These are phyloP conservation scores for Mortierella sp. DNA, from an alignment of 371 early-diverging fungal genomes.

Conservation along the genomic window DNA sequence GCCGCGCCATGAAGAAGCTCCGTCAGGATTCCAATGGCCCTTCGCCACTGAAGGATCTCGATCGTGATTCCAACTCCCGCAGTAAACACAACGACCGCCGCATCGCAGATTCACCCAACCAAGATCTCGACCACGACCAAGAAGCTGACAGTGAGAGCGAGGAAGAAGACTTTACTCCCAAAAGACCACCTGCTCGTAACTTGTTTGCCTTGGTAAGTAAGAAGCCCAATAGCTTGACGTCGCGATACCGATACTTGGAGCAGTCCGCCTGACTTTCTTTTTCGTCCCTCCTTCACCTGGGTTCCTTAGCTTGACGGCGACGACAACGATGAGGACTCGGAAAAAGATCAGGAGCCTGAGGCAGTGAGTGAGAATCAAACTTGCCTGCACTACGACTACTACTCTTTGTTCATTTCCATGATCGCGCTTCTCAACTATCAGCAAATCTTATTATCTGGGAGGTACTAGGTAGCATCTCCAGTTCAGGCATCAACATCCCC, in stretches of 20 bases:
- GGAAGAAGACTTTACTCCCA: constrained; percentile 41
- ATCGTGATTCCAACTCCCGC: neutral
- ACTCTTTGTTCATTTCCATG: no score
- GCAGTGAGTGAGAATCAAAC: constrained; percentile 5
- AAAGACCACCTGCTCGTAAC: constrained; percentile 57
- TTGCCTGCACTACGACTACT: no score
- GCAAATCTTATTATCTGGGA: neutral
- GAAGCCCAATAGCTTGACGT: neutral
- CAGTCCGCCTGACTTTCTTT: no score
- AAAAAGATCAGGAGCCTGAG: constrained; percentile 20
- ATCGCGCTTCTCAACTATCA: neutral
- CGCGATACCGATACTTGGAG: no score
- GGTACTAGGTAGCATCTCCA: no score
- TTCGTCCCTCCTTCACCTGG: neutral
- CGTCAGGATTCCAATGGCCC: constrained; percentile 44
- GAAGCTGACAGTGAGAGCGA: constrained; percentile 54
- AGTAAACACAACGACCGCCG: constrained; percentile 26
- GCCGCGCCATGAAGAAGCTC: constrained; percentile 51
- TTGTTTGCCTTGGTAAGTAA: constrained; percentile 73
- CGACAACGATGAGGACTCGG: constrained; percentile 49
- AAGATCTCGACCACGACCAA: constrained; percentile 18
- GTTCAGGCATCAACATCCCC: constrained; percentile 14
- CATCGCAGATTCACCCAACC: constrained; percentile 42
- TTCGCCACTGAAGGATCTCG: constrained; percentile 25
- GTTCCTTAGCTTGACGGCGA: constrained; percentile 53